Evolutionary conservation across 805 yeast species (phyloP), one percentile per base, ranked within the genome.

Genomic region (Monosporozyma siamensis): DNA sequence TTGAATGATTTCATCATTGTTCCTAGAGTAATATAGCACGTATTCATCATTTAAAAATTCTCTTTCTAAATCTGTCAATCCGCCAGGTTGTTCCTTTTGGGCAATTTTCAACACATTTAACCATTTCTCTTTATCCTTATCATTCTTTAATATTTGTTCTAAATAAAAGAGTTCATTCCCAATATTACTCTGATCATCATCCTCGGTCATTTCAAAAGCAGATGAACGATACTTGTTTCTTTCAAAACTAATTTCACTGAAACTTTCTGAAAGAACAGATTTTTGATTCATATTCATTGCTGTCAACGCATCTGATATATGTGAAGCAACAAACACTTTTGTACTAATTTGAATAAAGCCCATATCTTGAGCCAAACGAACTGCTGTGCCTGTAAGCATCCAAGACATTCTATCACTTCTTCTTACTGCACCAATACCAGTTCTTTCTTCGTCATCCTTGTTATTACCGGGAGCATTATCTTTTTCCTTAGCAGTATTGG

Each of bases 341-440:
- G 88, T 71, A 45, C 83, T 77, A 15, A 77, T 74, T 35, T 83
- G 85, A 67, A 86, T 75, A 52, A 87, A 74, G 3, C 86, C 86
- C 76, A 82, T 78, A 58, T 83, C 92, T 57, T 86, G 95, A 3
- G 95, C 92, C 34, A 89, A 64, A 44, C 97, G 69, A 2, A 86
- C 82, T 0, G 94, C 89, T 2, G 85, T 78, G 2, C 97, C 96
- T 38, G 86, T 79, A 46, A 87, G 72, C 92, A 88, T 83, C 90
- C 95, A 89, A 0, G 95, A 82, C 88, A 87, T 83, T 31, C 95
- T 71, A 58, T 86, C 89, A 48, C 89, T 80, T 53, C 95, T 68
- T 51, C 94, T 70, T 75, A 88, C 78, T 1, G 95, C 94, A 24
- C 86, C 85, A 36, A 85, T 64, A 0, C 95, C 95, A 0, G 89